Evolutionary conservation across 2,329 filamentous ascomycete species (phyloP), one percentile per base, ranked within the genome.

Genomic region (Fusarium irregulare): DNA sequence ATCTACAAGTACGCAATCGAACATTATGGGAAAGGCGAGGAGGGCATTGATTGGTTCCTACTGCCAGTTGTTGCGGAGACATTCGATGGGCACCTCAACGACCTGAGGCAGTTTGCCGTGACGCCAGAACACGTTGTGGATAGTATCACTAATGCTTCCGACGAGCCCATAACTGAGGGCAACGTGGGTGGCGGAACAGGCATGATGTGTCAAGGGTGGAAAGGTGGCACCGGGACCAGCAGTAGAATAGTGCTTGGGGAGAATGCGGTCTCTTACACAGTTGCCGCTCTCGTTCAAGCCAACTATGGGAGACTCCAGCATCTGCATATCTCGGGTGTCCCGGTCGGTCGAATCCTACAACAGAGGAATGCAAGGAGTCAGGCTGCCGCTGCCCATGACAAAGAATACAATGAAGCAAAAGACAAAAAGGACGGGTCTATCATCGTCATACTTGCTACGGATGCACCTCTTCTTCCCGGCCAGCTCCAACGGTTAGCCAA

Each of bases 131-230:
- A 21, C 20, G 20, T 21, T 21, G 20, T 21, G 20, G 20, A 21
- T 21, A 21, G 20, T 21, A 21, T 21, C 5, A 25, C 83, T 16
- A 80, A 76, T 14, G 87, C 85, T 1, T 80, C 80, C 5, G 20
- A 21, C 20, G 20, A 3, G 20, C 20, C 20, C 2, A 86, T 91
- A 0, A 76, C 77, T 3, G 89, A 91, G 76, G 89, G 89, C 1
- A 87, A 87, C 68, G 83, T 83, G 3, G 89, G 89, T 4, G 89
- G 89, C 9, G 89, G 89, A 12, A 88, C 88, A 1, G 89, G 88
- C 6, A 90, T 91, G 87, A 79, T 87, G 42, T 89, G 86, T 73
- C 87, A 89, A 73, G 85, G 85, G 67, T 89, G 87, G 79, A 90
- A 90, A 74, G 89, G 88, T 28, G 89, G 89, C 2, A 91, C 89